phyloP scores from a whole-genome alignment of 179 eudicot genomes.

The Silene vulgaris region DNA sequence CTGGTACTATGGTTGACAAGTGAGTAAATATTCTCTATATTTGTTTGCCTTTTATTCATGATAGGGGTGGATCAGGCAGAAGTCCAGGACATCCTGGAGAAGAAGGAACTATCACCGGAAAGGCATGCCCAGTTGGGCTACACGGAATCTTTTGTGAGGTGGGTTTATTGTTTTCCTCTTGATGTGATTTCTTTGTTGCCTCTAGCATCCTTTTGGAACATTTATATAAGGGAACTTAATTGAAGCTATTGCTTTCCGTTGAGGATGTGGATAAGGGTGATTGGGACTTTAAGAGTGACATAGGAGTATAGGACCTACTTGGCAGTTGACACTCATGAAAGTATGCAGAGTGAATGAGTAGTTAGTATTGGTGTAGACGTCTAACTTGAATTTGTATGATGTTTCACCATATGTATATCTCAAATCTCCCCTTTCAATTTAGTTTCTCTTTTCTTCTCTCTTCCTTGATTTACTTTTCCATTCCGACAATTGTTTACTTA shows the following conservation, averaged over 20 bases:
- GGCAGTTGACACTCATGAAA: background rate
- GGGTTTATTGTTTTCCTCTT: slow-evolving; percentile 12
- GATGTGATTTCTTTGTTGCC: background rate
- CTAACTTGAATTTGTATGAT: background rate
- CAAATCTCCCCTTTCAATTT: background rate
- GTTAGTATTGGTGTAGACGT: background rate
- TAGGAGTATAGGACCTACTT: background rate
- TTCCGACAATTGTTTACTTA: background rate
- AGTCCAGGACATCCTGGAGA: slow-evolving; percentile 68
- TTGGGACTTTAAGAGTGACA: background rate
- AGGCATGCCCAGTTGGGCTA: slow-evolving; percentile 82
- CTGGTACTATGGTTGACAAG: background rate
- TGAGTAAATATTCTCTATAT: background rate
- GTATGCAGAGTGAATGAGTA: background rate
- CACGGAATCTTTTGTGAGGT: slow-evolving; percentile 92
- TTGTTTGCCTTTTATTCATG: slow-evolving; percentile 10
- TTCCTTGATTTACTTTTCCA: background rate
- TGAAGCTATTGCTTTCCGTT: background rate
- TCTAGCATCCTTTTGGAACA: background rate
- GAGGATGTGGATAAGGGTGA: no score
- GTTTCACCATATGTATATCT: background rate
- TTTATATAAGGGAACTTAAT: background rate
- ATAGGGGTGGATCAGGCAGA: slow-evolving; percentile 79
- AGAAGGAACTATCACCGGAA: slow-evolving; percentile 86
- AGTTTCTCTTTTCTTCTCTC: background rate